A percentile compares a stretch with the other conserved stretches of the same genome.
Evolutionary conservation across 768 basidiomycete species (phyloP).

Genomic region (Lactarius vividus): DNA sequence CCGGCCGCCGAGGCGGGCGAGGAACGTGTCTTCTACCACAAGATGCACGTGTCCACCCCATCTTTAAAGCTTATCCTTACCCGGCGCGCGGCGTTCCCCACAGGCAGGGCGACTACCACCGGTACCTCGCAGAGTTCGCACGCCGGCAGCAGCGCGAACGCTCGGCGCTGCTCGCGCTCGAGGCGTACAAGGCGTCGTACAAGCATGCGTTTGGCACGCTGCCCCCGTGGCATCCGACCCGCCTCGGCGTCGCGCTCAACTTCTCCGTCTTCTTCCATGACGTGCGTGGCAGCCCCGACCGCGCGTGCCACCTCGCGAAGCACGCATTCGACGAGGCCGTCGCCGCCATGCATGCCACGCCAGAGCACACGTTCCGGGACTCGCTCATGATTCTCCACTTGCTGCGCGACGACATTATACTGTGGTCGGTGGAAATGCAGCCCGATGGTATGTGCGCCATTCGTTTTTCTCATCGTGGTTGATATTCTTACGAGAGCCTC

Average conservation of each 20-base stretch:
- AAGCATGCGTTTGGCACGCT: constrained; percentile 76
- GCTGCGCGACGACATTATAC: constrained; percentile 77
- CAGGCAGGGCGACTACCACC: constrained; percentile 89
- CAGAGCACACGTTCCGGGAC: constrained; percentile 61
- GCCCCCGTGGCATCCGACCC: constrained; percentile 78
- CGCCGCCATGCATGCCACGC: constrained; percentile 35
- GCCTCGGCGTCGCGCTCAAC: constrained; percentile 85
- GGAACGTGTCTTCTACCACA: constrained; percentile 86
- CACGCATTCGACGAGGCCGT: constrained; percentile 92
- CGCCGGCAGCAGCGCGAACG: constrained; percentile 64
- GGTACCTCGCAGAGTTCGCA: constrained; percentile 86
- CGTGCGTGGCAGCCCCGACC: constrained; percentile 78
- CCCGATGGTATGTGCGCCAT: constrained; percentile 36
- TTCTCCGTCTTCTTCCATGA: constrained; percentile 95
- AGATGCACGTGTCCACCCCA: constrained; percentile 56
- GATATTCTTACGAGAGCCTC: neutral
- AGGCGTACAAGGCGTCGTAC: constrained; percentile 83
- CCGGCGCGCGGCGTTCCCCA: constrained; percentile 5
- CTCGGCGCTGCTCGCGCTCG: constrained; percentile 73
- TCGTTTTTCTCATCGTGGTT: neutral
- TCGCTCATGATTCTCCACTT: constrained; percentile 83
- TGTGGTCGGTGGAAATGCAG: constrained; percentile 80
- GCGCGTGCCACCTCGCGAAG: constrained; percentile 86
- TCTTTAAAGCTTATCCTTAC: constrained; percentile 10
- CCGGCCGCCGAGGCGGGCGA: constrained; percentile 68